phyloP scores from a whole-genome alignment of 495 filamentous ascomycete species.

The Aspergillus heteromorphus region DNA sequence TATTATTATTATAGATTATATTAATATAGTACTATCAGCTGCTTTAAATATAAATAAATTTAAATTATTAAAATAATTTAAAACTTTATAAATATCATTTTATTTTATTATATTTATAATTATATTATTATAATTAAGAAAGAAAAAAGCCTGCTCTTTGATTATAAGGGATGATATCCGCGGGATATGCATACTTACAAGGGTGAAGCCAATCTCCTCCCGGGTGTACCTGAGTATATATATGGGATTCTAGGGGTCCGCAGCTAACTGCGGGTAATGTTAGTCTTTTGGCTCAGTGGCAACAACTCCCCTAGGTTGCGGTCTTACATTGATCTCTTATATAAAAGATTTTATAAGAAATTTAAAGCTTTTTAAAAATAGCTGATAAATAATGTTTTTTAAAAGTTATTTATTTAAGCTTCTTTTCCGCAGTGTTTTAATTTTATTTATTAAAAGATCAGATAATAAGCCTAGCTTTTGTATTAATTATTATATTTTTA shows the following conservation, averaged over 20 bases:
- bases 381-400: background rate
- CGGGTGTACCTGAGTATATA: too few relatives aligned
- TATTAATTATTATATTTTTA: background rate
- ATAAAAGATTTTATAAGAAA: background rate
- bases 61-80: background rate
- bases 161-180: too few relatives aligned
- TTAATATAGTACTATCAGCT: background rate
- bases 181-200: too few relatives aligned
- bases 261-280: too few relatives aligned
- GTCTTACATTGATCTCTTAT: background rate
- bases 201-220: too few relatives aligned
- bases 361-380: background rate
- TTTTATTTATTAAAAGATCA: background rate
- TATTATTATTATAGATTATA: background rate
- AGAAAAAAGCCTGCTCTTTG: too few relatives aligned
- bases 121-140: conserved; percentile 4
- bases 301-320: too few relatives aligned
- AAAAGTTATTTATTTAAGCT: background rate
- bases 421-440: background rate
- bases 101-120: background rate
- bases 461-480: background rate
- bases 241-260: too few relatives aligned
- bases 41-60: background rate
- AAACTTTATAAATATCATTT: background rate
- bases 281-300: too few relatives aligned